phyloP scores from a whole-genome alignment of 2,329 filamentous ascomycete species.

The Xylaria sp. region DNA sequence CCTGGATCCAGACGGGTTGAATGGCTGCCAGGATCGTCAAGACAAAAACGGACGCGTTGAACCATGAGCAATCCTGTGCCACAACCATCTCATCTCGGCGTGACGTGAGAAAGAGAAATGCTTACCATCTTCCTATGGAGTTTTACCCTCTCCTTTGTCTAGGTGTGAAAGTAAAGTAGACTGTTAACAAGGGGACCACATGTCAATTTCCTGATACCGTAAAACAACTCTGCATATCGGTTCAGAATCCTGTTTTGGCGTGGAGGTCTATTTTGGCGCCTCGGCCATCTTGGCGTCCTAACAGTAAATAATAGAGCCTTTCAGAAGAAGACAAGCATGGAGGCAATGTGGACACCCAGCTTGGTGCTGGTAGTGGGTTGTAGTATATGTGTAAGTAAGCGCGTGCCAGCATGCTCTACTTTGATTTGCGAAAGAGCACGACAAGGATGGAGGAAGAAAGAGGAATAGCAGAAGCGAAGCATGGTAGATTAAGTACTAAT shows the following conservation, averaged over 20 bases:
- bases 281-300: constrained; percentile 7
- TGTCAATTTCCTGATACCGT: constrained; percentile 12
- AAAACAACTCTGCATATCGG: constrained; percentile 11
- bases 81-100: constrained; percentile 1
- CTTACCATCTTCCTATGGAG: background rate
- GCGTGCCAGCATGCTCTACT: constrained; percentile 26
- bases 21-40: constrained; percentile 28
- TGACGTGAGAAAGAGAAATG: constrained; percentile 2
- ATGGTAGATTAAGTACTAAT: background rate
- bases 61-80: constrained; percentile 17
- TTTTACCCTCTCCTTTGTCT: background rate
- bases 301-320: constrained; percentile 31
- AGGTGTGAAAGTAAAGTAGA: background rate
- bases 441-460: background rate
- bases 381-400: constrained; percentile 14
- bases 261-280: constrained; percentile 17
- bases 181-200: background rate
- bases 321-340: constrained; percentile 26
- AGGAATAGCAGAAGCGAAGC: background rate
- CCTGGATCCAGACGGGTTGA: constrained; percentile 17
- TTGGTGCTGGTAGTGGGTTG: background rate
- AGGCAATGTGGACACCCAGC: constrained; percentile 24
- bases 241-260: constrained; percentile 19
- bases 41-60: constrained; percentile 21
- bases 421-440: constrained; percentile 27